phyloP scores from a whole-genome alignment of 371 early-diverging fungal species.

The Rhizomucor miehei region DNA sequence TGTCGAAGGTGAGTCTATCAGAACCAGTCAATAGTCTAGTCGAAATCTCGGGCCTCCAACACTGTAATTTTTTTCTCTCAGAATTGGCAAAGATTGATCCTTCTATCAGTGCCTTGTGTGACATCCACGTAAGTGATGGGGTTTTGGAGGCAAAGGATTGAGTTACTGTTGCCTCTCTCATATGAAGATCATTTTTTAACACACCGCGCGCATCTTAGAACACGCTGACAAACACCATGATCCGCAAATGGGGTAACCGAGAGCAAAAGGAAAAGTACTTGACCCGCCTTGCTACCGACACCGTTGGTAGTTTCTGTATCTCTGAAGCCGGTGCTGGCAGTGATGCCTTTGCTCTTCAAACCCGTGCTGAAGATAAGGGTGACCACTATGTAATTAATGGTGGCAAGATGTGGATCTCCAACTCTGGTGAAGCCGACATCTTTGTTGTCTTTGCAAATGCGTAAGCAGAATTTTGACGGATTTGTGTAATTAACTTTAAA shows the following conservation, averaged over 20 bases:
- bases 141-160: no score
- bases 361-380: conserved; percentile 89
- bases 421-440: conserved; percentile 87
- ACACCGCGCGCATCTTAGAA: conserved; percentile 65
- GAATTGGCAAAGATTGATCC: conserved; percentile 97
- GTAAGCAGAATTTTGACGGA: conserved; percentile 15
- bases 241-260: conserved; percentile 78
- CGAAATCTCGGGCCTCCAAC: no score
- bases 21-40: neutral
- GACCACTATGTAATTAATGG: conserved; percentile 93
- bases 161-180: neutral
- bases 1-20: conserved; percentile 68
- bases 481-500: neutral
- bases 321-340: conserved; percentile 92
- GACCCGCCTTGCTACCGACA: conserved; percentile 77
- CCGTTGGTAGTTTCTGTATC: conserved; percentile 94
- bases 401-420: conserved; percentile 91
- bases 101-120: conserved; percentile 87
- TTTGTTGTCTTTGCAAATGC: conserved; percentile 98
- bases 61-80: conserved; percentile 7
- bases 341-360: conserved; percentile 96
- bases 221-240: conserved; percentile 92
- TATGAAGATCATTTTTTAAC: neutral
- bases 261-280: conserved; percentile 84
- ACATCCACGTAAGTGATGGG: conserved; percentile 77